Base-by-base conservation (phyloP, 495 filamentous ascomycete genomes). In the Aspergillus homomorphus region DNA sequence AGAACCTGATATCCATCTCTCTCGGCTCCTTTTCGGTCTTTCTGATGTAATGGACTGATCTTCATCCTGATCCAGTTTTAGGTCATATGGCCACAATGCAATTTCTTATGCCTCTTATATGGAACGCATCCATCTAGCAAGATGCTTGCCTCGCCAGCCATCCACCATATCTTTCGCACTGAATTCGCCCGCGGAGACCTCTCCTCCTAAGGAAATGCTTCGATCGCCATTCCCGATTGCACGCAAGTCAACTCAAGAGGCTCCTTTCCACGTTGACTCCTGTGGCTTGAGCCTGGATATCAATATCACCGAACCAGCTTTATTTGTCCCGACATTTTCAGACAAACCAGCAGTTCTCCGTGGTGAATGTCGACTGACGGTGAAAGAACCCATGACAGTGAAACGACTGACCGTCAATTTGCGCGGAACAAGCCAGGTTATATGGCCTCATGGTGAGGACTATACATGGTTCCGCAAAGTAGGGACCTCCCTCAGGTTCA, bases 301-400 rank as follows among this genome's bases (percentile, higher is more conserved):
- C 0, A 53, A 41, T 10, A 52, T 56, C 23, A 51, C 54, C 8
- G 59, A 62, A 16, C 59, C 59, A 1, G 59, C 54, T 3, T 21
- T 62, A 9, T 62, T 62, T 26, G 52, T 56, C 16, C 59, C 59
- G n/a, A 50, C 54, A 1, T 54, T 43, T 7, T 50, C 59, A 18
- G 45, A 62, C 51, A 62, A 57, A 8, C 59, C 59, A 15, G 44
- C 54, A 18, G 59, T 62, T 14, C 45, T 62, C 18, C 49, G 59
- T 21, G 59, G 59, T 5, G 45, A n/a, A 18, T 62, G 59, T 21
- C 38, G 33, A 22, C n/a, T 62, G 41, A 48, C 44, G 8, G 49
- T 62, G 10, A 53, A 54, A 30, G 50, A 58, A 14, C 22, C 43
- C 6, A 3, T 54, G 24, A 38, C 44, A 6, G 54, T 57, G 15